Base-by-base conservation (phyloP, 768 basidiomycete genomes). In the Pisolithus albus region DNA sequence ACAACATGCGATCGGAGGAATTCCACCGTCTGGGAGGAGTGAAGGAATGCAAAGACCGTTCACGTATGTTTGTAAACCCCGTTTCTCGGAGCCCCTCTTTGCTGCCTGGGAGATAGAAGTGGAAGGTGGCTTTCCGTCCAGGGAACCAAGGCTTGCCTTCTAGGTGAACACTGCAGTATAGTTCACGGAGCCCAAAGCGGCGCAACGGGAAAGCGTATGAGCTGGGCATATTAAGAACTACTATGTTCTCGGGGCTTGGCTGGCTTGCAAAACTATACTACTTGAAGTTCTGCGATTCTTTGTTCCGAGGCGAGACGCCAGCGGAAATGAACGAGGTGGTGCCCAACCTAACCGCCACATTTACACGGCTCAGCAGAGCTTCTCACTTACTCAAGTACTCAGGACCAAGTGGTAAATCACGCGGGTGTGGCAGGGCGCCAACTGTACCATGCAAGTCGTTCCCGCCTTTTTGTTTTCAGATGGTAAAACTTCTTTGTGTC, bases 251-350 rank as follows among this genome's bases (percentile, higher is more conserved):
- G 24, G 13, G 30, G 36, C 46, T 15, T 47, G 23, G 9, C 32
- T 32, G 23, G 21, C 30, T 19, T 34, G 46, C 32, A 19, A 47
- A 36, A 9, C n/a, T 34, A 47, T 47, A 7, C 7, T 41, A 18
- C 10, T 21, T 47, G 32, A 36, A 47, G n/a, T 9, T 32, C 15
- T 47, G 34, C n/a, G 16, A 46, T 21, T 10, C 28, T 13, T 19
- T 47, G 10, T 47, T 19, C 32, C 15, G 28, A 16, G 24, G 15
- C 43, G 21, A 45, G 24, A 13, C 10, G 34, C 30, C 34, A 34
- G 19, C 46, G 46, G 46, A 47, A 47, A 47, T 47, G 46, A 47
- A 47, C 8, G 2, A 47, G 46, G 34, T 47, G 46, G 34, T 21
- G 45, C 28, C 21, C 21, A 47, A 15, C 32, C 32, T 46, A 18